phyloP scores from a whole-genome alignment of 345 rosid species.

The Salix purpurea region DNA sequence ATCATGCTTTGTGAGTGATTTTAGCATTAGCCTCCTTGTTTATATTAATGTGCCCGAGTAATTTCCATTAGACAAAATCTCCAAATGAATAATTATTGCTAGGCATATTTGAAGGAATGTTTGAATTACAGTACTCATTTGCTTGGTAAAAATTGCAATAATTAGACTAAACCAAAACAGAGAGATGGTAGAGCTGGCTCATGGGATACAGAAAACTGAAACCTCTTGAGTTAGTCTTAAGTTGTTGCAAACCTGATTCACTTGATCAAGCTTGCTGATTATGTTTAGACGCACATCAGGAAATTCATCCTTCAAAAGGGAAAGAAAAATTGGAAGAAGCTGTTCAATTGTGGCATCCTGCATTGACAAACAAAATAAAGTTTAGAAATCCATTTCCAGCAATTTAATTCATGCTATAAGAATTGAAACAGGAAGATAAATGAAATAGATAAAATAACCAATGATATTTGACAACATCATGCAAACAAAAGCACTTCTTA shows the following conservation, averaged over 20 bases:
- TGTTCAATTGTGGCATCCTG: constrained; percentile 96
- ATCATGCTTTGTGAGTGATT: background rate
- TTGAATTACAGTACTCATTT: background rate
- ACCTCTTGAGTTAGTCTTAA: background rate
- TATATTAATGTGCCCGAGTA: background rate
- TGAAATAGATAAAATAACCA: background rate
- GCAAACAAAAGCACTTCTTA: background rate
- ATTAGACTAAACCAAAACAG: background rate
- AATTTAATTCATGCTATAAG: background rate
- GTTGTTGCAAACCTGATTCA: constrained; percentile 67
- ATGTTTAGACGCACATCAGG: constrained; percentile 96
- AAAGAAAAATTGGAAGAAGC: constrained; percentile 94
- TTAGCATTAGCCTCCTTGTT: background rate
- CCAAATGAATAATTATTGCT: background rate
- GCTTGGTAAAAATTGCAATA: background rate
- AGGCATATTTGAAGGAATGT: background rate
- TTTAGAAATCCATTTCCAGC: constrained; percentile 4
- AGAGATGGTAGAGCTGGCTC: background rate
- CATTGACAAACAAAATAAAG: constrained; percentile 3
- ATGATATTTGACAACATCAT: background rate
- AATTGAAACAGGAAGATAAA: background rate
- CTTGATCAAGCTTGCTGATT: constrained; percentile 99
- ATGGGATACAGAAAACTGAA: background rate
- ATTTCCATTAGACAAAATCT: background rate
- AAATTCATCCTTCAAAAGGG: constrained; percentile 91